These are phyloP conservation scores for Mucor irregularis DNA, from an alignment of 371 early-diverging fungal genomes.

Conservation along the genomic window DNA sequence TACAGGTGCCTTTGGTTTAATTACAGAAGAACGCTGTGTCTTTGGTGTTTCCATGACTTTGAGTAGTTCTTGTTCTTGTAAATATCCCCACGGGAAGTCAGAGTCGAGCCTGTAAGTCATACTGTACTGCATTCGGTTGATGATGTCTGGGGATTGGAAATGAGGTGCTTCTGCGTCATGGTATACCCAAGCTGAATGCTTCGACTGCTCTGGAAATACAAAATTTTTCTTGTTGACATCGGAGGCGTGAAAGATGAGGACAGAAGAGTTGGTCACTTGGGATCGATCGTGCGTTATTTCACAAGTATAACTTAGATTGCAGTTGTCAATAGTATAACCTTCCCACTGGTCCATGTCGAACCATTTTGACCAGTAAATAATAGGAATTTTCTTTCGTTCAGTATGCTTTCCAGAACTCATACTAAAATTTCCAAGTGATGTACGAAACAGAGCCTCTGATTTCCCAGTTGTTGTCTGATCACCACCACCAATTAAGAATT, in stretches of 20 bases:
- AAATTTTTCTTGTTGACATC: background rate
- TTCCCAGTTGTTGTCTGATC: no score
- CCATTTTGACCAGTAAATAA: conserved; percentile 17
- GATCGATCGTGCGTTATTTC: conserved; percentile 10
- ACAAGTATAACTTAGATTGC: conserved; percentile 1
- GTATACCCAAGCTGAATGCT: conserved; percentile 11
- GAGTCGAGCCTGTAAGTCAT: conserved; percentile 16
- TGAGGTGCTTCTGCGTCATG: conserved; percentile 14
- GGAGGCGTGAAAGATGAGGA: conserved; percentile 9
- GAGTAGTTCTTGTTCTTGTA: background rate
- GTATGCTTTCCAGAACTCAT: no score
- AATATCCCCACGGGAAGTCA: conserved; percentile 16
- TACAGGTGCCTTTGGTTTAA: background rate
- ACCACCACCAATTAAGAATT: no score
- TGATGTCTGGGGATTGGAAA: background rate
- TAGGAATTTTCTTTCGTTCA: no score
- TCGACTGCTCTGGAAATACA: background rate
- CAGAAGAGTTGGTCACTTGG: background rate
- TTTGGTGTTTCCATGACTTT: background rate
- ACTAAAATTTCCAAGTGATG: no score
- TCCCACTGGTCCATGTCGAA: conserved; percentile 10
- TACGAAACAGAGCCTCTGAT: no score
- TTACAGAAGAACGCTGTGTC: background rate
- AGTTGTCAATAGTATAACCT: conserved; percentile 9
- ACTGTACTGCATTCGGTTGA: conserved; percentile 12